Conservation (phyloP, 495 filamentous ascomycete species). For the Tuber melanosporum region DNA sequence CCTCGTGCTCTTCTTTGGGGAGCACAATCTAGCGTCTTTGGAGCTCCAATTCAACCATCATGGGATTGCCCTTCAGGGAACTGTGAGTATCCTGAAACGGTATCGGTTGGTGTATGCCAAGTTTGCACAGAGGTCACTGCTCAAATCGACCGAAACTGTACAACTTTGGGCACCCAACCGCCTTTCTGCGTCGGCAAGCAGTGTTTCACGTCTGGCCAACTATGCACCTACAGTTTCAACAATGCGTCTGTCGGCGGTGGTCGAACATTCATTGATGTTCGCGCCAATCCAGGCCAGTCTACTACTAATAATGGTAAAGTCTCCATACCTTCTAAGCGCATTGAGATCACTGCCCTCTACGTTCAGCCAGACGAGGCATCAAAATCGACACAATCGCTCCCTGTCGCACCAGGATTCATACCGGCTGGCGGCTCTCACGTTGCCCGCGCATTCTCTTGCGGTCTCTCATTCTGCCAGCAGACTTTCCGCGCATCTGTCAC, state of each 20-base stretch:
- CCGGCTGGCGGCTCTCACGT: conserved; percentile 15
- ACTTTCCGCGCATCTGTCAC: neutral
- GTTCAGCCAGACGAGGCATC: conserved; percentile 20
- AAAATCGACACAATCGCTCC: conserved; percentile 17
- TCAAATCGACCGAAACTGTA: conserved; percentile 29
- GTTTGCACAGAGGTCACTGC: conserved; percentile 27
- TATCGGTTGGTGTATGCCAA: conserved; percentile 32
- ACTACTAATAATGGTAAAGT: conserved; percentile 8
- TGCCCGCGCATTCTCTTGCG: conserved; percentile 27
- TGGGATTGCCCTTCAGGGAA: conserved; percentile 27
- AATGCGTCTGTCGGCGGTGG: conserved; percentile 25
- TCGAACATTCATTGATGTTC: conserved; percentile 23
- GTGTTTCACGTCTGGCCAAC: conserved; percentile 33
- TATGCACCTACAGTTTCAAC: conserved; percentile 32
- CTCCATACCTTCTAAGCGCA: conserved; percentile 19
- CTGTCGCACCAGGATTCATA: conserved; percentile 29
- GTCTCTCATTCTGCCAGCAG: conserved; percentile 32
- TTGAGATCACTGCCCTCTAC: conserved; percentile 28
- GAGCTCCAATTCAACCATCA: conserved; percentile 4
- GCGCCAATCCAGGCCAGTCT: conserved; percentile 12
- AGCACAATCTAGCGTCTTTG: conserved; percentile 24
- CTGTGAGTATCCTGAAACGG: conserved; percentile 22
- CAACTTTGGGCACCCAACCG: neutral
- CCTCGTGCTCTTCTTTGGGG: conserved; percentile 31
- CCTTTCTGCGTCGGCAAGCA: conserved; percentile 8